Evolutionary conservation across 768 basidiomycete species (phyloP).

Genomic region (Gymnopilus junonius): DNA sequence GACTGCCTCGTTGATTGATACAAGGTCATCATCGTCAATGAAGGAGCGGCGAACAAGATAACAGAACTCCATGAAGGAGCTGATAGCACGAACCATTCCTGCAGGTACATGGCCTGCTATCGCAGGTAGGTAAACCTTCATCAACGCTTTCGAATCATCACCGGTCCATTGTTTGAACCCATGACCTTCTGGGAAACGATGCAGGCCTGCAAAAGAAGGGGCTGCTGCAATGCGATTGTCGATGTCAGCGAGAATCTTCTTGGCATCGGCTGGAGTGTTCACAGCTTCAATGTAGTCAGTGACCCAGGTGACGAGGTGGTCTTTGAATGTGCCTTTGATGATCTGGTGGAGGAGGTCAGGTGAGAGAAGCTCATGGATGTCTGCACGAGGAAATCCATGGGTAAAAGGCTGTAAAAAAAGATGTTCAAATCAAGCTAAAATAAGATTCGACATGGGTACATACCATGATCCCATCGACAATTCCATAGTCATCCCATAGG

Average conservation of each 20-base stretch:
- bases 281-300: constrained; percentile 27
- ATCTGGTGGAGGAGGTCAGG: constrained; percentile 41
- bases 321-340: constrained; percentile 46
- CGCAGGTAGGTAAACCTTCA: constrained; percentile 36
- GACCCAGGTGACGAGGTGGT: constrained; percentile 43
- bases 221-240: too few species aligned
- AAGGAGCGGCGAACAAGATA: constrained; percentile 32
- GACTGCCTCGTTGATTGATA: constrained; percentile 21
- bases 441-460: not conserved
- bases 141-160: constrained; percentile 39
- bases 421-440: not conserved
- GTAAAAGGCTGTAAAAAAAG: constrained; percentile 31
- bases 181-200: constrained; percentile 32
- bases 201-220: too few species aligned
- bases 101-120: constrained; percentile 19
- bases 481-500: constrained; percentile 38
- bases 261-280: constrained; percentile 19
- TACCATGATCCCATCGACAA: constrained; percentile 18
- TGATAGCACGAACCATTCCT: constrained; percentile 22
- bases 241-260: constrained; percentile 35
- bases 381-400: constrained; percentile 32
- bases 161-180: constrained; percentile 39
- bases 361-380: constrained; percentile 36
- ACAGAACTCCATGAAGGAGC: constrained; percentile 38
- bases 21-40: constrained; percentile 18